A percentile compares a stretch with the other conserved stretches of the same genome.
Conservation (phyloP, 768 basidiomycete genomes). For the Rubroboletus pulcherrimus region DNA sequence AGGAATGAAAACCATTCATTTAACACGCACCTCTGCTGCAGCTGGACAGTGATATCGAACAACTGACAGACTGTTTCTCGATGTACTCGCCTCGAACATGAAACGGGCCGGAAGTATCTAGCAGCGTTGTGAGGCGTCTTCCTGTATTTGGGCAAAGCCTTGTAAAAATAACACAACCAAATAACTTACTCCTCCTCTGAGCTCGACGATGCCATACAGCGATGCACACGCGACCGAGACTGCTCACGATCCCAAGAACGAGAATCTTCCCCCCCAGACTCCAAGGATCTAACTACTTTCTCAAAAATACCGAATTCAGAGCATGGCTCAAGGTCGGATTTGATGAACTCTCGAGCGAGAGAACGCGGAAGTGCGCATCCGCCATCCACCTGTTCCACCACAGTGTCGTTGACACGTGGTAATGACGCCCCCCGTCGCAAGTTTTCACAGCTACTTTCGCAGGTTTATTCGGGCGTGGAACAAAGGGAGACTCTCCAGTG, state of each 20-base stretch:
- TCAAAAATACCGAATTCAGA: conserved; percentile 78
- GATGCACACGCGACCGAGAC: background rate
- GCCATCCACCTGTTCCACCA: background rate
- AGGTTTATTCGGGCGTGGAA: conserved; percentile 95
- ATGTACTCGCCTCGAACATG: no score
- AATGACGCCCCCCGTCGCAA: conserved; percentile 10
- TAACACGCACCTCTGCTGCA: no score
- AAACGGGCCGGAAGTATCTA: no score
- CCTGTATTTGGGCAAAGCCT: no score
- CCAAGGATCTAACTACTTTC: conserved; percentile 82
- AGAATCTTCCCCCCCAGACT: conserved; percentile 50
- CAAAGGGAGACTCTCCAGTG: conserved; percentile 66
- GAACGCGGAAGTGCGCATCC: background rate
- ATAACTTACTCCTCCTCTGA: background rate
- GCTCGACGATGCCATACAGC: conserved; percentile 9
- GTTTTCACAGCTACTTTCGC: conserved; percentile 67
- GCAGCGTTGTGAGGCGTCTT: no score
- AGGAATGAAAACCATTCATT: no score
- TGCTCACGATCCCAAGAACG: conserved; percentile 46
- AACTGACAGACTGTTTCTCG: no score
- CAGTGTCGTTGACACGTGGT: conserved; percentile 31
- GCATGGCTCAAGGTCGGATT: conserved; percentile 91
- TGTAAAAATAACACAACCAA: no score
- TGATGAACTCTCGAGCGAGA: conserved; percentile 47
- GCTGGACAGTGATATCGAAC: no score